Evolutionary conservation across 2,329 filamentous ascomycete genomes (phyloP).

Genomic region (Xylariaceae sp.): DNA sequence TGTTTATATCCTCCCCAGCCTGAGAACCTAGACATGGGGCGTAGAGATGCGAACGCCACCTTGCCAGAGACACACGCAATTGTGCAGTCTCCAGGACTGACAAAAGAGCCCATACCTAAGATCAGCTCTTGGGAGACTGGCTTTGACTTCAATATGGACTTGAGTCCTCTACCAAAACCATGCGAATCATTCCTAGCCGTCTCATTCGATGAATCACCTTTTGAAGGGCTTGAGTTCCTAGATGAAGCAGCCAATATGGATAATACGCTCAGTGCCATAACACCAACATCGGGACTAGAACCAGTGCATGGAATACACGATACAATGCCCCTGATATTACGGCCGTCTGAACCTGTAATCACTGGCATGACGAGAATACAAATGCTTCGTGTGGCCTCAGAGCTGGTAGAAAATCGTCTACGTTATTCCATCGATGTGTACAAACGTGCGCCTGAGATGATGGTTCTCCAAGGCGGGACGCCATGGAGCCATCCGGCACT

Average conservation of each 20-base stretch:
- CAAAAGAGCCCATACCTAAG: slow-evolving; percentile 5
- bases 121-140: slow-evolving; percentile 16
- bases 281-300: slow-evolving; percentile 2
- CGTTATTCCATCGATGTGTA: slow-evolving; percentile 21
- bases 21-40: background rate
- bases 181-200: slow-evolving; percentile 12
- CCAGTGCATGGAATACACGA: no score
- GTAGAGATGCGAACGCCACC: background rate
- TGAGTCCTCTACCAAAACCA: slow-evolving; percentile 5
- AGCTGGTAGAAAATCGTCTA: slow-evolving; percentile 23
- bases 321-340: slow-evolving; percentile 14
- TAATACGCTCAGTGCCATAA: background rate
- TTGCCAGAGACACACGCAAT: background rate
- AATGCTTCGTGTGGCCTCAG: slow-evolving; percentile 13
- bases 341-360: background rate
- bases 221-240: slow-evolving; percentile 18
- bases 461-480: slow-evolving; percentile 23
- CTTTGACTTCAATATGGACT: slow-evolving; percentile 25
- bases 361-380: slow-evolving; percentile 9
- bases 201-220: slow-evolving; percentile 15
- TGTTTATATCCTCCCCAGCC: slow-evolving; percentile 21
- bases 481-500: slow-evolving; percentile 27
- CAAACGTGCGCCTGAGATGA: slow-evolving; percentile 20
- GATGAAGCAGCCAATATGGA: slow-evolving; percentile 7
- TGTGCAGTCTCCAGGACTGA: slow-evolving; percentile 5